These are phyloP conservation scores for Hordeum vulgare DNA, from an alignment of 176 grass and related monocot species.

Conservation along the genomic window DNA sequence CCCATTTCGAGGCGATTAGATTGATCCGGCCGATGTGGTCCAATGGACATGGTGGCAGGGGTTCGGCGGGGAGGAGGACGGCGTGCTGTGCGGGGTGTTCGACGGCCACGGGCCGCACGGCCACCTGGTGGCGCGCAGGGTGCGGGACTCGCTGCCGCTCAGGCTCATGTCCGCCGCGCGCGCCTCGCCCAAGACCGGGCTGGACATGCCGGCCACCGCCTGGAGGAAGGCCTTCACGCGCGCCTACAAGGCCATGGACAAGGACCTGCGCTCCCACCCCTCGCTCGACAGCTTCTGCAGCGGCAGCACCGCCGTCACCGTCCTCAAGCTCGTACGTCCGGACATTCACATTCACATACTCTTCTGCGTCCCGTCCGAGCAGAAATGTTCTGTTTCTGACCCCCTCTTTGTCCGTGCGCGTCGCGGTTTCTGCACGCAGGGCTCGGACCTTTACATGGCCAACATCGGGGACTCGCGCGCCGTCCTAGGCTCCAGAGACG, in stretches of 20 bases:
- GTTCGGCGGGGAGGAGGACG: constrained; percentile 55
- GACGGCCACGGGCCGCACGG: constrained; percentile 95
- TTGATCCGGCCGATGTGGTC: neutral
- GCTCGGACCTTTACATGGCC: constrained; percentile 73
- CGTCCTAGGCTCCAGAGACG: constrained; percentile 68
- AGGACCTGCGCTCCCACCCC: constrained; percentile 82
- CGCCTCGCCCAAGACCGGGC: constrained; percentile 16
- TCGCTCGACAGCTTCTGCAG: constrained; percentile 80
- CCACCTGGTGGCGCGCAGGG: constrained; percentile 80
- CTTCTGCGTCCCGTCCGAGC: neutral
- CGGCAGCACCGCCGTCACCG: constrained; percentile 84
- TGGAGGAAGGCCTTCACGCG: constrained; percentile 81
- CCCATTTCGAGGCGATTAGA: neutral
- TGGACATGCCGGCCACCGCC: constrained; percentile 21
- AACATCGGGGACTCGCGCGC: constrained; percentile 96
- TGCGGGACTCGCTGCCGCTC: constrained; percentile 70
- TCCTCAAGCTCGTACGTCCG: constrained; percentile 77
- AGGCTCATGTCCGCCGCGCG: constrained; percentile 66
- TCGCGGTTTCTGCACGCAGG: constrained; percentile 39
- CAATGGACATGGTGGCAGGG: constrained; percentile 32
- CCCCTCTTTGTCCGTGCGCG: neutral
- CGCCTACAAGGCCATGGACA: constrained; percentile 91
- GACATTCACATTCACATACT: neutral
- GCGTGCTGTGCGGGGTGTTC: constrained; percentile 86
- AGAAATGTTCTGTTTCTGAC: neutral